phyloP scores from a whole-genome alignment of 768 basidiomycete species.

The Tephrocybe sp. region DNA sequence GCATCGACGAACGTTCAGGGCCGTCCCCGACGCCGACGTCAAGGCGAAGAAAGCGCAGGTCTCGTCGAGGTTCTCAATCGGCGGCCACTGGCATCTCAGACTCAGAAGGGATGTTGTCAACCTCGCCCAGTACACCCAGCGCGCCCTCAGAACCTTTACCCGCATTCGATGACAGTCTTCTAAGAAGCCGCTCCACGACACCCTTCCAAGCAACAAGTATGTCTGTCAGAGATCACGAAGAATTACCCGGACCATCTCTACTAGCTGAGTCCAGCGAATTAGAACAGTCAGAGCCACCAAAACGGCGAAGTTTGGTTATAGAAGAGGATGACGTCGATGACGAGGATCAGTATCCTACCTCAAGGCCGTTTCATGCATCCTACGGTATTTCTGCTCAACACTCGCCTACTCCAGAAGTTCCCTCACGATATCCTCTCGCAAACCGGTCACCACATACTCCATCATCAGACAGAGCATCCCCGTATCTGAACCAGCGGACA shows the following conservation, averaged over 20 bases:
- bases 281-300: constrained; percentile 39
- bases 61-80: constrained; percentile 43
- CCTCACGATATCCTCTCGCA: constrained; percentile 45
- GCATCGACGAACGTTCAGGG: constrained; percentile 54
- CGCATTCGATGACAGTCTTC: constrained; percentile 32
- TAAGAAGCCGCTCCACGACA: constrained; percentile 42
- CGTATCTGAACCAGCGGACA: constrained; percentile 45
- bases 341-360: constrained; percentile 47
- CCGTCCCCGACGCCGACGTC: constrained; percentile 50
- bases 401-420: constrained; percentile 22
- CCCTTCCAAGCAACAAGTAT: constrained; percentile 39
- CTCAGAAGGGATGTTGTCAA: constrained; percentile 43
- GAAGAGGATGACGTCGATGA: constrained; percentile 73
- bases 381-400: constrained; percentile 33
- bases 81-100: constrained; percentile 53
- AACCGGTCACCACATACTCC: constrained; percentile 46
- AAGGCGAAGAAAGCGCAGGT: constrained; percentile 59
- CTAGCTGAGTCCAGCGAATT: constrained; percentile 22
- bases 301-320: constrained; percentile 64
- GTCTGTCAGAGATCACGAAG: constrained; percentile 31
- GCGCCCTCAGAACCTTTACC: constrained; percentile 55
- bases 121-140: constrained; percentile 61
- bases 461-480: constrained; percentile 47
- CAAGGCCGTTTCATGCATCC: constrained; percentile 40
- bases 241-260: constrained; percentile 21